A percentile compares a stretch with the other conserved stretches of the same genome.
Evolutionary conservation across 2,329 filamentous ascomycete species (phyloP).

Genomic region (Pseudogymnoascus sp.): DNA sequence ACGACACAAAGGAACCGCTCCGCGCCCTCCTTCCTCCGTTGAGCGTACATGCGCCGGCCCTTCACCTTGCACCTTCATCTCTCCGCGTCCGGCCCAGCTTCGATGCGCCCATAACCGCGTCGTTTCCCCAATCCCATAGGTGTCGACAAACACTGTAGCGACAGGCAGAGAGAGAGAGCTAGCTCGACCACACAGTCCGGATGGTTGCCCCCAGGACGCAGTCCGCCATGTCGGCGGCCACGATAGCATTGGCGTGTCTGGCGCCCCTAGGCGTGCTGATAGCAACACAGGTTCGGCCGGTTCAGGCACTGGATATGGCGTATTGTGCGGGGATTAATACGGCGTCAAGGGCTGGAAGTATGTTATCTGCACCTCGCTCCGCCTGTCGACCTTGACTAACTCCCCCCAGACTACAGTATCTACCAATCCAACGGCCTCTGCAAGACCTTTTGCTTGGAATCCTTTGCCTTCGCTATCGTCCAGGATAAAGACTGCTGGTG

Average conservation of each 20-base stretch:
- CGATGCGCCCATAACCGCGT: not conserved
- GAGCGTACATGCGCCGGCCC: not conserved
- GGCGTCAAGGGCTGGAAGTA: not conserved
- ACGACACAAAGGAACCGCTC: not conserved
- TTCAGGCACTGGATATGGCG: not conserved
- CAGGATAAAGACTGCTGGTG: slow-evolving; percentile 66
- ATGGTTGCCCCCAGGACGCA: not conserved
- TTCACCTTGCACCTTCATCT: not conserved
- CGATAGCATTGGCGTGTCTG: not conserved
- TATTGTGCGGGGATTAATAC: slow-evolving; percentile 4
- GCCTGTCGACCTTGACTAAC: not conserved
- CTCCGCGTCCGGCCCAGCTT: not conserved
- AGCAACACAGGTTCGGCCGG: not conserved
- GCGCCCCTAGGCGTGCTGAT: not conserved
- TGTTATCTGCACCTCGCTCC: not conserved
- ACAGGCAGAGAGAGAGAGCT: not conserved
- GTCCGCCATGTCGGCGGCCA: slow-evolving; percentile 2
- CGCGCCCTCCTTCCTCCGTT: not conserved
- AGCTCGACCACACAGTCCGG: not conserved
- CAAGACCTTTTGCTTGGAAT: slow-evolving; percentile 46
- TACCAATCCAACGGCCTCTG: slow-evolving; percentile 68
- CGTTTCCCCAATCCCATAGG: not conserved
- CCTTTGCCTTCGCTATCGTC: slow-evolving; percentile 62
- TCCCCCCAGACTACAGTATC: slow-evolving; percentile 25
- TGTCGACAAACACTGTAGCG: not conserved